Evolutionary conservation across 768 basidiomycete genomes (phyloP).

Genomic region (Mycena haematopus): DNA sequence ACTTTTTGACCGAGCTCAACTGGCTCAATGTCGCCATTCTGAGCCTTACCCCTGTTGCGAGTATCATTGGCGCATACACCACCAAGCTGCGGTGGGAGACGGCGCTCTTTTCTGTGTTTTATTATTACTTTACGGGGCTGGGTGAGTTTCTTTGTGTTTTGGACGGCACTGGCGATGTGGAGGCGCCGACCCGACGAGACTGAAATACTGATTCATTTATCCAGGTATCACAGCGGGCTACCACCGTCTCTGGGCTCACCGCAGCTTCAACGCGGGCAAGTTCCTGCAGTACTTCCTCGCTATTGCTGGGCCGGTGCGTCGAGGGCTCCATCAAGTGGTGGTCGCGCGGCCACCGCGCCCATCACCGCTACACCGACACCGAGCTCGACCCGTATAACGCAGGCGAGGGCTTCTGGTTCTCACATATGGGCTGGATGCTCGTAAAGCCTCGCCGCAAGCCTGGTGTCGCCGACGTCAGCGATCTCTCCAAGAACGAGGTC

Average conservation of each 20-base stretch:
- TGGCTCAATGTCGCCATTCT: constrained; percentile 83
- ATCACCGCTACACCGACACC: constrained; percentile 97
- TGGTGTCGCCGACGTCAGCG: constrained; percentile 92
- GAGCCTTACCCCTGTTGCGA: constrained; percentile 74
- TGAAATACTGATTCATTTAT: background rate
- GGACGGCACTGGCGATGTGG: background rate
- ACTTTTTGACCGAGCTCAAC: constrained; percentile 68
- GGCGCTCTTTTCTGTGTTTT: constrained; percentile 52
- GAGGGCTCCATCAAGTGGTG: constrained; percentile 99
- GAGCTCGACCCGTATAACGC: constrained; percentile 96
- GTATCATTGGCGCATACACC: constrained; percentile 74
- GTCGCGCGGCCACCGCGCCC: constrained; percentile 96
- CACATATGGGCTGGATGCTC: constrained; percentile 94
- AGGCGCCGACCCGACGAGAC: no score
- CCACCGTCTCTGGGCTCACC: constrained; percentile 97
- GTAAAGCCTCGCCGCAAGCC: constrained; percentile 90
- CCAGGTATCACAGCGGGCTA: constrained; percentile 91
- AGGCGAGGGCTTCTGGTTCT: constrained; percentile 85
- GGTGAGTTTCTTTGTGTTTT: constrained; percentile 51
- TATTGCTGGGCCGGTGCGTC: constrained; percentile 86
- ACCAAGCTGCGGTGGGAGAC: constrained; percentile 80
- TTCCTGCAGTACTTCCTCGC: constrained; percentile 88
- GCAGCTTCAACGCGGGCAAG: constrained; percentile 89
- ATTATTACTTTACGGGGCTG: constrained; percentile 65
- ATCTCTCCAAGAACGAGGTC: constrained; percentile 81